A percentile compares a stretch with the other conserved stretches of the same genome.
Evolutionary conservation across 352 stramenopile genomes (phyloP).

Genomic region (Phytophthora citrophthora): DNA sequence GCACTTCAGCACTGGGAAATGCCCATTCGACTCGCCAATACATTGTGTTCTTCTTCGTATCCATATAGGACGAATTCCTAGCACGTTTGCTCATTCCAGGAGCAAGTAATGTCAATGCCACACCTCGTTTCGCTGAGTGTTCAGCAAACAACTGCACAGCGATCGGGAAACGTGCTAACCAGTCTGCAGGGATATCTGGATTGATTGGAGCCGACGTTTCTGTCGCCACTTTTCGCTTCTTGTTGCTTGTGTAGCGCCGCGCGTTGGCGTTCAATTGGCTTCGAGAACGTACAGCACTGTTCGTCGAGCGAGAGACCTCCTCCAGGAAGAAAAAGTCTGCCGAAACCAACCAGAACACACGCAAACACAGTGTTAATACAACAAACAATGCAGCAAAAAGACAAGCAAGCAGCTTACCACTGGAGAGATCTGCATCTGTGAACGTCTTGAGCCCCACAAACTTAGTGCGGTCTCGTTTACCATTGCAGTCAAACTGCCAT

Average conservation of each 20-base stretch:
- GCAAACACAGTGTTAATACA: not conserved
- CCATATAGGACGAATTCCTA: constrained; percentile 80
- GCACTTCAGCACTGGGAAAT: constrained; percentile 62
- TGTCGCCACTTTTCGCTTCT: constrained; percentile 39
- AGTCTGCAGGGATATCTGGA: constrained; percentile 71
- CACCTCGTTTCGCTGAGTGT: constrained; percentile 70
- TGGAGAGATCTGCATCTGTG: constrained; percentile 78
- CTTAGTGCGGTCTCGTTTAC: constrained; percentile 87
- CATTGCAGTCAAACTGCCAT: constrained; percentile 73
- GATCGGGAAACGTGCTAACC: constrained; percentile 74
- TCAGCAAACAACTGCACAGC: constrained; percentile 72
- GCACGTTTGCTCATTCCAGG: constrained; percentile 83
- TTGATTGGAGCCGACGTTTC: constrained; percentile 40
- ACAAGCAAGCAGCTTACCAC: constrained; percentile 37
- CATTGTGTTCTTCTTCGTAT: constrained; percentile 63
- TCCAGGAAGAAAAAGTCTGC: constrained; percentile 83
- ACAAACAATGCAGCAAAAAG: not conserved
- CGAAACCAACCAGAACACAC: not conserved
- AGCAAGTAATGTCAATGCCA: constrained; percentile 72
- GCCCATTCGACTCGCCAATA: constrained; percentile 84
- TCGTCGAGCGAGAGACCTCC: constrained; percentile 67
- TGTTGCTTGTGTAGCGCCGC: constrained; percentile 34
- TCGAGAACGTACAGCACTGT: constrained; percentile 49
- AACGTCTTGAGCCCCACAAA: constrained; percentile 77
- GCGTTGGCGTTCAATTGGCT: constrained; percentile 48